A percentile compares a stretch with the other conserved stretches of the same genome.
Evolutionary conservation across 345 rosid species (phyloP).

Genomic region (Brassica juncea): DNA sequence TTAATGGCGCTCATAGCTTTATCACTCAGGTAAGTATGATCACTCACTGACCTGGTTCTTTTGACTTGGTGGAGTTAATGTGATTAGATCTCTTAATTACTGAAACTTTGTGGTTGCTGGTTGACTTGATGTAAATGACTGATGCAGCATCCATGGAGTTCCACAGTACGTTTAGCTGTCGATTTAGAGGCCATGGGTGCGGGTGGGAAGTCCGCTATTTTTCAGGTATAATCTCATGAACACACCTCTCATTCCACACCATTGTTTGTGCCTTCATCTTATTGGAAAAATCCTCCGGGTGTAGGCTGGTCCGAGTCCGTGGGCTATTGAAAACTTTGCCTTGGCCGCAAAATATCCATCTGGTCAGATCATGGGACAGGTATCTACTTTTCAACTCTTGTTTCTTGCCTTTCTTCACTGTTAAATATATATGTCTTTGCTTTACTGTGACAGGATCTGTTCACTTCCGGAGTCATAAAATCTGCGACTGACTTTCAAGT

Average conservation of each 20-base stretch:
- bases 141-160: conserved; percentile 90
- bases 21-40: conserved; percentile 70
- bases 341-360: conserved; percentile 82
- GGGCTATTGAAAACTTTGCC: conserved; percentile 91
- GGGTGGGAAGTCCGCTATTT: conserved; percentile 49
- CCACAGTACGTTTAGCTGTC: conserved; percentile 64
- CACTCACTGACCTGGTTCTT: too few relatives aligned
- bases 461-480: conserved; percentile 68
- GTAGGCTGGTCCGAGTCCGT: conserved; percentile 90
- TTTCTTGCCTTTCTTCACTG: neutral
- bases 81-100: neutral
- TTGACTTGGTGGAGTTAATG: too few relatives aligned
- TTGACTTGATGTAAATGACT: conserved; percentile 29
- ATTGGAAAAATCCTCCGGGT: neutral
- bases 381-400: conserved; percentile 32
- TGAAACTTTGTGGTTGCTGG: conserved; percentile 14
- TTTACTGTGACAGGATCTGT: conserved; percentile 72
- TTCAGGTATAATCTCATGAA: conserved; percentile 63
- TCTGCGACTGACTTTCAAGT: conserved; percentile 95
- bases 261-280: neutral
- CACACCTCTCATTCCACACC: neutral
- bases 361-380: conserved; percentile 77
- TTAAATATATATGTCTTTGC: conserved; percentile 16
- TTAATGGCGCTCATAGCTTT: conserved; percentile 97
- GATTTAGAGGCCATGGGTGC: conserved; percentile 1